A percentile compares a stretch with the other conserved stretches of the same genome.
Conservation (phyloP, 192 early-diverging fungal genomes). For the Backusella macrospora region DNA sequence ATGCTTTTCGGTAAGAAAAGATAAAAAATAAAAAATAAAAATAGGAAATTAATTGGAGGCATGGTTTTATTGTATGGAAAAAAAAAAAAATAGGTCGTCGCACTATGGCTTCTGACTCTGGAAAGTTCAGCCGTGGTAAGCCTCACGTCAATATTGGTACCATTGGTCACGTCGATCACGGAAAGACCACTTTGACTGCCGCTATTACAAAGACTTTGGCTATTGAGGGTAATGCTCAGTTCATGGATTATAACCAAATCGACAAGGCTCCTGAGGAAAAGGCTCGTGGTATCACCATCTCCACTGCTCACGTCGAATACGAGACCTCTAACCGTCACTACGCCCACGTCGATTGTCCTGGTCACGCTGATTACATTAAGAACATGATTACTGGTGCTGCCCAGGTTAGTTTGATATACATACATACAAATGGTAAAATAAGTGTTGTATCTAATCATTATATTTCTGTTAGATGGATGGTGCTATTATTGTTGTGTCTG, state of each 20-base stretch:
- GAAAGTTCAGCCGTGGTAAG: slow-evolving; percentile 81
- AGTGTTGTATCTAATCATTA: not conserved
- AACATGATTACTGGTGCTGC: slow-evolving; percentile 99
- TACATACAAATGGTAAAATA: not conserved
- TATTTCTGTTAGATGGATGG: slow-evolving; percentile 76
- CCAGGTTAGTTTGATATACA: slow-evolving; percentile 53
- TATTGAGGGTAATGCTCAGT: slow-evolving; percentile 78
- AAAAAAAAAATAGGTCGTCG: slow-evolving; percentile 27
- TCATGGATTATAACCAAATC: slow-evolving; percentile 94
- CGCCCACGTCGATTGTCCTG: slow-evolving; percentile 97
- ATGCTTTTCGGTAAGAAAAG: slow-evolving; percentile 34
- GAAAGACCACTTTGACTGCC: slow-evolving; percentile 97
- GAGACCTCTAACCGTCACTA: slow-evolving; percentile 91
- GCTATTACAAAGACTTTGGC: slow-evolving; percentile 97
- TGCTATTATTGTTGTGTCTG: slow-evolving; percentile 97
- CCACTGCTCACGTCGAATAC: slow-evolving; percentile 96
- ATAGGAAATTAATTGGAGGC: not conserved
- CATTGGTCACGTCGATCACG: slow-evolving; percentile 99
- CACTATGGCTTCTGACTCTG: slow-evolving; percentile 53
- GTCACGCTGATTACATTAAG: slow-evolving; percentile 99
- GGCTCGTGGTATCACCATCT: slow-evolving; percentile 98
- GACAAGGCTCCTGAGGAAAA: slow-evolving; percentile 99
- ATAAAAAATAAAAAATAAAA: not conserved
- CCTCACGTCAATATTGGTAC: slow-evolving; percentile 99
- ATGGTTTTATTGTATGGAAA: not conserved